Evolutionary conservation across 1,139 yeast species (phyloP), one percentile per base, ranked within the genome.

Genomic region (Sugiyamaella neomexicana): DNA sequence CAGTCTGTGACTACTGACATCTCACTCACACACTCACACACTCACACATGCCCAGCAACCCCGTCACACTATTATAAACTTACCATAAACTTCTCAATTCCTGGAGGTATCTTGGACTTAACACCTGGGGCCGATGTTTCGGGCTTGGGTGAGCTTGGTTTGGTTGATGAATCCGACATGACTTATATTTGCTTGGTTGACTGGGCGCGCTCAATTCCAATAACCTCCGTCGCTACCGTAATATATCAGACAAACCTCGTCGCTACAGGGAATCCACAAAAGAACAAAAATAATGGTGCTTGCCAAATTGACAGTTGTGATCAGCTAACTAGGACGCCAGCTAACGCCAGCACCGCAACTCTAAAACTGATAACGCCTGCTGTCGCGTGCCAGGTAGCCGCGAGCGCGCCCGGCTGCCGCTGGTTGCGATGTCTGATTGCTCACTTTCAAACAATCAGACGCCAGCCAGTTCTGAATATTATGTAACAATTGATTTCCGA

Each of bases 161-260:
- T 38, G 25, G n/a, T n/a, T 38, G 41, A 16, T 38, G 41, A 16
- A 15, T 38, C 41, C 13, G 41, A 38, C 41, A 38, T 38, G n/a
- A 17, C 27, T 38, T n/a, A n/a, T 34, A 13, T 2, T 34, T 6
- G 38, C 2, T 34, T 29, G 5, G 34, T 29, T 29, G 34, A n/a
- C n/a, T n/a, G n/a, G n/a, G n/a, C n/a, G n/a, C n/a, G n/a, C n/a
- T n/a, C n/a, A n/a, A n/a, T n/a, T n/a, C n/a, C n/a, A n/a, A n/a
- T n/a, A n/a, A n/a, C n/a, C n/a, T n/a, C 31, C 8, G 31, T 27
- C 31, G 31, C 9, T 27, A 27, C 31, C 9, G 8, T 27, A 27
- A 27, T 27, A 27, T 27, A 27, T 6, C 8, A 5, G 31, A 27
- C 31, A 9, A 9, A 29, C 34, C 34, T 29, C n/a, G 34, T 3